Evolutionary conservation across 179 eudicot genomes (phyloP), one percentile per base, ranked within the genome.

Genomic region (Drosera spatulata): DNA sequence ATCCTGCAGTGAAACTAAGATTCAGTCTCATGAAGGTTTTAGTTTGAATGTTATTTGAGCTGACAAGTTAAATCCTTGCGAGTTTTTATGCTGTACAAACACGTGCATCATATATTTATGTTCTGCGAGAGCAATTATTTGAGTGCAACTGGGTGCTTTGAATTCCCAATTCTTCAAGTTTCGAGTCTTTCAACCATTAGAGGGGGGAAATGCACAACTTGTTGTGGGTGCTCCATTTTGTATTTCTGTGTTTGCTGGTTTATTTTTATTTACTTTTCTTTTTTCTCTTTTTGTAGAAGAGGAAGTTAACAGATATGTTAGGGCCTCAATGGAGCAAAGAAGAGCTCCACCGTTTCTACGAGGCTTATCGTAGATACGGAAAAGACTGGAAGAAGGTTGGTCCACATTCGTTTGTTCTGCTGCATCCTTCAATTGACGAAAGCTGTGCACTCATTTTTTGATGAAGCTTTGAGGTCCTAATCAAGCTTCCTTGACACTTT

Each of bases 301-400:
- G 83, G 77, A 94, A 90, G 81, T 79, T 89, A 61, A 69, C 90
- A 70, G 99, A 90, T 68, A 75, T 84, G 95, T 69, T 89, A 70
- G 96, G 99, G 64, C 75, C 88, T 64, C 90, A 78, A 58, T 94
- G 99, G 99, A 83, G 78, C 76, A 76, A 80, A 72, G 88, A 83
- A 73, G 99, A 94, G 79, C 85, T 94, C 65, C 85, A 78, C 61
- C 82, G 83, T 56, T 94, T 94, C 70, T 94, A 94, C 73, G 94
- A 90, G 70, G 93, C 91, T 14, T 94, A 86, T 66, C 97, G 99
- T 60, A 90, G 85, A 72, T 71, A 86, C 73, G 96, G 97, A 62
- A 94, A 85, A 70, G 99, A 94, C 50, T 94, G 99, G 99, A 86
- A 87, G 66, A 94, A 94, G 94, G 99, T 86, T 54, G 38, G 72